Conservation (phyloP, 805 yeast species). For the Teunomyces gatunensis region DNA sequence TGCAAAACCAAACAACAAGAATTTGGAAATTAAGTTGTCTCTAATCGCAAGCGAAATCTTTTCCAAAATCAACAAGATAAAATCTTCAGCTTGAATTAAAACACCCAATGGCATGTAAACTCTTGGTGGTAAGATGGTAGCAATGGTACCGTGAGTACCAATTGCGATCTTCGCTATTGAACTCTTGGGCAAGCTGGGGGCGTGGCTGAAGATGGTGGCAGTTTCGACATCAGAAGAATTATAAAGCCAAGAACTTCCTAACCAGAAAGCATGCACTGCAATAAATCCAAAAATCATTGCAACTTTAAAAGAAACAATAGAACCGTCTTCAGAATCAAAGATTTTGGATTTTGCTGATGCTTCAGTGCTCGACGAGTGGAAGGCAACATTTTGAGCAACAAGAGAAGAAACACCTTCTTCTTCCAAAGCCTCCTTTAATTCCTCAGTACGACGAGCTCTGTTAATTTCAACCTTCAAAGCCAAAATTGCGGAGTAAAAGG, state of each 20-base stretch:
- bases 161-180: constrained; percentile 44
- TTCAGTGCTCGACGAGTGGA: constrained; percentile 37
- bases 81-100: constrained; percentile 61
- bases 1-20: constrained; percentile 67
- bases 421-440: constrained; percentile 74
- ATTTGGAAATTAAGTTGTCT: constrained; percentile 78
- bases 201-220: constrained; percentile 9
- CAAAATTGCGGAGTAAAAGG: constrained; percentile 80
- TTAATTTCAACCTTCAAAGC: constrained; percentile 87
- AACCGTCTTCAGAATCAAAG: constrained; percentile 22
- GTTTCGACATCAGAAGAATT: constrained; percentile 15
- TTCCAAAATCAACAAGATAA: constrained; percentile 48
- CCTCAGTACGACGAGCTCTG: constrained; percentile 77
- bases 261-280: constrained; percentile 63
- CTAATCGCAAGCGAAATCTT: constrained; percentile 66
- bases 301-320: constrained; percentile 56
- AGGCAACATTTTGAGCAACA: constrained; percentile 69
- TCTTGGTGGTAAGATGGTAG: constrained; percentile 56
- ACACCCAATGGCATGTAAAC: constrained; percentile 57
- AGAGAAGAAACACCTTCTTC: constrained; percentile 84
- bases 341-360: constrained; percentile 25
- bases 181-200: constrained; percentile 35
- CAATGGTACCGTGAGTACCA: constrained; percentile 50
- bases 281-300: constrained; percentile 57
- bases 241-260: constrained; percentile 70